Conservation (phyloP, 768 basidiomycete genomes). For the Nidula microcarpa region DNA sequence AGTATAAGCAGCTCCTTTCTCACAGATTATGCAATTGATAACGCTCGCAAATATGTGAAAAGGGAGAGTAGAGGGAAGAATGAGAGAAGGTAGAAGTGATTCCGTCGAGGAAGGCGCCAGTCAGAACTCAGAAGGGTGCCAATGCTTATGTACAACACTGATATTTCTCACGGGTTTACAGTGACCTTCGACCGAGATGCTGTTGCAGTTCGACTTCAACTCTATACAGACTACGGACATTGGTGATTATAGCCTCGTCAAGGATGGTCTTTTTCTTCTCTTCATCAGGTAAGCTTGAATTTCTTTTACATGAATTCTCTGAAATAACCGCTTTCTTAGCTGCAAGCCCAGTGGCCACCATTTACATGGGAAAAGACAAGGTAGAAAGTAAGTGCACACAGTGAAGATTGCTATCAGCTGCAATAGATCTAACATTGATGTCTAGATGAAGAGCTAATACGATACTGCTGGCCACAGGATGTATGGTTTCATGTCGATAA, state of each 20-base stretch:
- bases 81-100: too few species aligned
- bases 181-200: too few species aligned
- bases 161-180: too few species aligned
- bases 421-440: conserved; percentile 1
- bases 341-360: conserved; percentile 56
- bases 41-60: too few species aligned
- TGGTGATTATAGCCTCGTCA: not conserved
- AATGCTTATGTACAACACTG: too few species aligned
- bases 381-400: conserved; percentile 70
- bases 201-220: too few species aligned
- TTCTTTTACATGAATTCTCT: not conserved
- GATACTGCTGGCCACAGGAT: conserved; percentile 86
- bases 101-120: too few species aligned
- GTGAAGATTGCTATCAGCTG: not conserved
- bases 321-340: conserved; percentile 30
- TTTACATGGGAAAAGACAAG: conserved; percentile 98
- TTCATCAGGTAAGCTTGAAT: conserved; percentile 29
- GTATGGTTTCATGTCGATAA: conserved; percentile 99
- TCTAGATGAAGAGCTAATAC: conserved; percentile 92
- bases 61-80: too few species aligned
- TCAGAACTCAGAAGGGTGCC: too few species aligned
- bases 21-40: too few species aligned
- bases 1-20: too few species aligned
- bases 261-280: conserved; percentile 53
- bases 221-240: not conserved